A percentile compares a stretch with the other conserved stretches of the same genome.
These are phyloP conservation scores for Pythium sp. DNA, from an alignment of 352 stramenopile species.

Conservation along the genomic window DNA sequence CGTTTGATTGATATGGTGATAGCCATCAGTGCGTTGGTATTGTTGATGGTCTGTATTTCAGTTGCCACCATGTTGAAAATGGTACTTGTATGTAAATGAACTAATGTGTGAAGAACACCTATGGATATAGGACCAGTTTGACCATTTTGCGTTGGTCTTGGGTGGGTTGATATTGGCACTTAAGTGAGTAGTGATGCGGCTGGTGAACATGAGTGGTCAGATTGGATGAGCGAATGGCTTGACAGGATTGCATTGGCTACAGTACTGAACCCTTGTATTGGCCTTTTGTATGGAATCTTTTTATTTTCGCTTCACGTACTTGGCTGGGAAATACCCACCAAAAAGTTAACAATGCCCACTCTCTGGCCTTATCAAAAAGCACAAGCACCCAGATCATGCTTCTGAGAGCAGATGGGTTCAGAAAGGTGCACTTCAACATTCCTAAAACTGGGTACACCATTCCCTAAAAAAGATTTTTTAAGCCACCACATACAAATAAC, in stretches of 20 bases:
- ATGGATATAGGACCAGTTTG: background rate
- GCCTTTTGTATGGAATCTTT: background rate
- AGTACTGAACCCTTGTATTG: background rate
- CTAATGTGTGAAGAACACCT: background rate
- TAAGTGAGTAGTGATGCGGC: background rate
- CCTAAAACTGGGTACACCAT: background rate
- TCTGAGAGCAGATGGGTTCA: conserved; percentile 7
- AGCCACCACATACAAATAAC: background rate
- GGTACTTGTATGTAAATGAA: background rate
- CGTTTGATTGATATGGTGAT: background rate
- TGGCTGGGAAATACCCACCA: conserved; percentile 2
- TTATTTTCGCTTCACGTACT: background rate
- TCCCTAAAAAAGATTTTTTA: background rate
- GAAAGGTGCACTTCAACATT: conserved; percentile 5
- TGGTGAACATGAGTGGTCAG: background rate
- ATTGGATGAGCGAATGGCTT: background rate
- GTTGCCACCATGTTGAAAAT: background rate
- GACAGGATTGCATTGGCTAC: background rate
- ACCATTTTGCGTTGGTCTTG: background rate
- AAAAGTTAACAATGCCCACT: conserved; percentile 2
- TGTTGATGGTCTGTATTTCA: background rate
- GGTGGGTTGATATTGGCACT: background rate
- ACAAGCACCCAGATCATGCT: background rate
- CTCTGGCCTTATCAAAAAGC: background rate
- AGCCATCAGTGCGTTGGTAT: background rate